Evolutionary conservation across 2,329 filamentous ascomycete genomes (phyloP), one percentile per base, ranked within the genome.

Genomic region (Aspergillus aculeatus): DNA sequence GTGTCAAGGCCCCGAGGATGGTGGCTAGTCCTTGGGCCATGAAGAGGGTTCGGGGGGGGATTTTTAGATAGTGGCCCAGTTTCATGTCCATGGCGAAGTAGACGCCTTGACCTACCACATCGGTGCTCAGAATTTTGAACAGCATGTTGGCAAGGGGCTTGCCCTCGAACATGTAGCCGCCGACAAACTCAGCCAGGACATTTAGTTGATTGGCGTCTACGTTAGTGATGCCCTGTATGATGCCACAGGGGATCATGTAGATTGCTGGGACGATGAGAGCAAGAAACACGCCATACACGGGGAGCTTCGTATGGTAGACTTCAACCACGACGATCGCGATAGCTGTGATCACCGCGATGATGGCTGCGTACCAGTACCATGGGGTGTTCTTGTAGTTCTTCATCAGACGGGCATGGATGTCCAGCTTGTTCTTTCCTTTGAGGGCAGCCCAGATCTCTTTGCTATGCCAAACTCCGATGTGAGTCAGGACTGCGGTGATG

Each of bases 401-500:
- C 71, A 80, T 77, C 9, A 80, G 71, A 9, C 77, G 69, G 1
- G 74, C 73, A 49, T 80, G 78, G 41, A 80, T 73, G 48, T 80
- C 78, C 11, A 71, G 66, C 54, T 78, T 72, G 32, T 72, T 84
- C 3, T 66, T 67, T 16, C 69, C 69, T 49, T 66, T 68, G 4
- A 71, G 56, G 1, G 69, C 67, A 10, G 63, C 65, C 65, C 66
- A 67, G 47, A 75, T 65, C n/a, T 75, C 72, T 1, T 63, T 62
- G 11, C 64, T 50, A 31, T 75, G 70, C 66, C 66, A 74, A 14
- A 75, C 50, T 2, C 61, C 67, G 14, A 71, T 68, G 49, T 74
- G 73, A 1, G 68, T 65, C 12, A 73, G 65, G 0, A 73, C 83
- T 10, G 85, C 81, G 1, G 84, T 80, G 32, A 89, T 83, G 9